Evolutionary conservation across 208 protist species (phyloP).

Genomic region (Leishmania turanica): DNA sequence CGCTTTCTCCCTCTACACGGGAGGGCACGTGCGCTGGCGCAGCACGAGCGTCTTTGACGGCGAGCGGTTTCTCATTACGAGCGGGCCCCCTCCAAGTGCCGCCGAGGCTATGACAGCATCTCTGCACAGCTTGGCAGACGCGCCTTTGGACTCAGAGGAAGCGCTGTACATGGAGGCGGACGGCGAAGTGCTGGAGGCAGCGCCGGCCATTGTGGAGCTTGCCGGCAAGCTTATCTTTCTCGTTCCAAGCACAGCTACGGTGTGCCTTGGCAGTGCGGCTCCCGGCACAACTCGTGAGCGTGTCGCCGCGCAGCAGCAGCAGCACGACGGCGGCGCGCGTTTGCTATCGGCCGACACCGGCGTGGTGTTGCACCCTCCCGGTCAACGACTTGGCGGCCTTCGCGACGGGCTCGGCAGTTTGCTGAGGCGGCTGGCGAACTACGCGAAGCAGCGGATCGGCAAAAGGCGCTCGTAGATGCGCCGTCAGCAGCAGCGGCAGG

Average conservation of each 20-base stretch:
- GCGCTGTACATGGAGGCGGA: conserved; percentile 65
- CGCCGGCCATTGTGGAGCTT: conserved; percentile 80
- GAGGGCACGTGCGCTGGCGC: conserved; percentile 62
- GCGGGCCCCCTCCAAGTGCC: neutral
- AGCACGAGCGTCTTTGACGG: conserved; percentile 74
- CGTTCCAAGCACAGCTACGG: conserved; percentile 17
- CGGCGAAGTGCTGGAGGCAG: conserved; percentile 66
- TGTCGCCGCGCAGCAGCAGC: neutral
- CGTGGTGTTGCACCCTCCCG: neutral
- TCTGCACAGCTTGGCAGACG: neutral
- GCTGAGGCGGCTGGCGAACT: neutral
- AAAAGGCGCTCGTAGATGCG: neutral
- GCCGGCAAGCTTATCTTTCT: conserved; percentile 55
- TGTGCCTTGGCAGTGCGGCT: conserved; percentile 31
- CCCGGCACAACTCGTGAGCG: conserved; percentile 41
- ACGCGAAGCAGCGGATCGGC: conserved; percentile 4
- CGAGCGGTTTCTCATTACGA: conserved; percentile 57
- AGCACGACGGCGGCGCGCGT: neutral
- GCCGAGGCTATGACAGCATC: neutral
- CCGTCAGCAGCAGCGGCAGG: too few relatives aligned
- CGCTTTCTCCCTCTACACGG: conserved; percentile 65
- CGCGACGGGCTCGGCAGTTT: neutral
- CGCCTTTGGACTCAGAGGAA: neutral
- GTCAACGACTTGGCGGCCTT: neutral
- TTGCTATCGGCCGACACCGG: neutral